These are phyloP conservation scores for Nissolia schottii DNA, from an alignment of 306 rosid genomes.

Conservation along the genomic window DNA sequence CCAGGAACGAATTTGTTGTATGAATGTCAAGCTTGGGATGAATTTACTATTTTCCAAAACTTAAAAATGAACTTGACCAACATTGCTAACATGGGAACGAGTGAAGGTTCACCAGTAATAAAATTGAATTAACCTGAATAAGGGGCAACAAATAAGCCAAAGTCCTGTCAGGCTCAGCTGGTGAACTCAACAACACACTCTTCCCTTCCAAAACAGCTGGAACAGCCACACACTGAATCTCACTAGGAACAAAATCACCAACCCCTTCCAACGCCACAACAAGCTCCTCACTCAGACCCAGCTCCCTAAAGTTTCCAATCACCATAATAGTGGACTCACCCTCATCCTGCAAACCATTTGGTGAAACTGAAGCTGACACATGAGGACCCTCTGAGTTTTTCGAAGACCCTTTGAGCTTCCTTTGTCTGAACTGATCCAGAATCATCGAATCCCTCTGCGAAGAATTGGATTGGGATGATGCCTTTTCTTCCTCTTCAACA, in stretches of 20 bases:
- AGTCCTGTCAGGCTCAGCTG: slow-evolving; percentile 65
- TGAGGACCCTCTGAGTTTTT: slow-evolving; percentile 12
- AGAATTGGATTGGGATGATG: slow-evolving; percentile 18
- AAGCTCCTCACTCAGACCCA: slow-evolving; percentile 65
- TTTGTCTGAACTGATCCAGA: slow-evolving; percentile 56
- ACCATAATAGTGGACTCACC: slow-evolving; percentile 34
- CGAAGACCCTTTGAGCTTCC: slow-evolving; percentile 66
- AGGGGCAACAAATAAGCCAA: slow-evolving; percentile 85
- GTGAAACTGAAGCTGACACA: neutral
- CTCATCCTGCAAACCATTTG: slow-evolving; percentile 30
- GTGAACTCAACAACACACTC: slow-evolving; percentile 69
- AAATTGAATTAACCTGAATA: slow-evolving; percentile 58
- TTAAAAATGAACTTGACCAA: too few species aligned
- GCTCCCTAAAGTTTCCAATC: slow-evolving; percentile 43
- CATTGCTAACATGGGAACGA: too few species aligned
- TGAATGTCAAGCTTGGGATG: too few species aligned
- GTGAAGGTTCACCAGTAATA: too few species aligned
- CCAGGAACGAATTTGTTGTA: too few species aligned
- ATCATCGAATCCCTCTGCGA: slow-evolving; percentile 51
- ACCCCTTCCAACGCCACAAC: slow-evolving; percentile 52
- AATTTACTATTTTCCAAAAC: too few species aligned
- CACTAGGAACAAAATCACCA: slow-evolving; percentile 62
- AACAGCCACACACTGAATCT: slow-evolving; percentile 67
- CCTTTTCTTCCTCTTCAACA: neutral
- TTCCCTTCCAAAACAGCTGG: slow-evolving; percentile 74